Percentiles rank a stretch among this genome's conserved stretches.
These are phyloP conservation scores for Venturia asperata DNA, from an alignment of 2,329 filamentous ascomycete species.

Conservation along the genomic window DNA sequence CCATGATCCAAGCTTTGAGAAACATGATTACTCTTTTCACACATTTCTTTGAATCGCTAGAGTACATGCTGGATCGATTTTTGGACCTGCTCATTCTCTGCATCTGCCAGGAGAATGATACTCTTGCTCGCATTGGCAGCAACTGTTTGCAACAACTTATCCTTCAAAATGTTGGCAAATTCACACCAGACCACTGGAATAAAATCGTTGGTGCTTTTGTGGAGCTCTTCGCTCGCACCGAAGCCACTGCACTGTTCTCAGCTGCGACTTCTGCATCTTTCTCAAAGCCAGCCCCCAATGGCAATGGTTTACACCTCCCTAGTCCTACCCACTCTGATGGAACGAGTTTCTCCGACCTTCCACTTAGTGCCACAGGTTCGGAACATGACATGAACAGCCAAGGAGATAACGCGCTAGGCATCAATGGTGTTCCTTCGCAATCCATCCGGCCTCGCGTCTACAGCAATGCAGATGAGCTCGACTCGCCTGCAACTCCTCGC, in stretches of 20 bases:
- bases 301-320: conserved; percentile 40
- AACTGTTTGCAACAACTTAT: conserved; percentile 97
- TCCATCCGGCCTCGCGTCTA: conserved; percentile 29
- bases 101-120: conserved; percentile 99
- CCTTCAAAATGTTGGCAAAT: conserved; percentile 91
- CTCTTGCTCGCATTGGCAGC: conserved; percentile 93
- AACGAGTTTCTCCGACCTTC: conserved; percentile 29
- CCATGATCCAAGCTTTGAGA: conserved; percentile 95
- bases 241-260: conserved; percentile 90
- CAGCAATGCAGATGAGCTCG: conserved; percentile 25
- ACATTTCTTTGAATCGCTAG: conserved; percentile 91
- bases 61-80: conserved; percentile 98
- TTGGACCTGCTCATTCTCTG: conserved; percentile 88
- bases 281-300: conserved; percentile 45
- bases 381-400: conserved; percentile 25
- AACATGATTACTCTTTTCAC: conserved; percentile 99
- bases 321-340: conserved; percentile 23
- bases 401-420: conserved; percentile 37
- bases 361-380: conserved; percentile 27
- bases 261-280: conserved; percentile 53
- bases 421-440: conserved; percentile 34
- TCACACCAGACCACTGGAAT: conserved; percentile 78
- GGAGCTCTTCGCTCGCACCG: conserved; percentile 88
- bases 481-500: conserved; percentile 26
- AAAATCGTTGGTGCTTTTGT: conserved; percentile 95